Percentiles rank a stretch among this genome's conserved stretches.
Evolutionary conservation across 352 stramenopile genomes (phyloP).

Genomic region (Blastocystis sp.): DNA sequence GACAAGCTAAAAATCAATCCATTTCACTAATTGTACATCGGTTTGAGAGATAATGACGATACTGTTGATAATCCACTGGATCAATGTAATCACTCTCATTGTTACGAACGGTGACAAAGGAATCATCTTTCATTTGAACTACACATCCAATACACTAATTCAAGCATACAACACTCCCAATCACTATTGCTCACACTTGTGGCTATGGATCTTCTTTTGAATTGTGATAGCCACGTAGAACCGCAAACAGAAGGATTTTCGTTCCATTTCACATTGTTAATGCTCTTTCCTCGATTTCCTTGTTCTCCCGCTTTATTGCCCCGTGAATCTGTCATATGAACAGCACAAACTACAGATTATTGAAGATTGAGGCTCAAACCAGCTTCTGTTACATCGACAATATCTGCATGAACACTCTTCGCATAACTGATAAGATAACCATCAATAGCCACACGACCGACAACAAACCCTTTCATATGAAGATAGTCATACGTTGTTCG

Average conservation of each 20-base stretch:
- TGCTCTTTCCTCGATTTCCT: slow-evolving; percentile 6
- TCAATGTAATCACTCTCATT: slow-evolving; percentile 4
- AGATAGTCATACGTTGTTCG: not conserved
- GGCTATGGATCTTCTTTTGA: slow-evolving; percentile 37
- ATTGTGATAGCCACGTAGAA: not conserved
- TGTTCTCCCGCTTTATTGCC: slow-evolving; percentile 41
- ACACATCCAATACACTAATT: not conserved
- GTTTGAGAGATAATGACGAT: not conserved
- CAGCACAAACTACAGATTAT: not conserved
- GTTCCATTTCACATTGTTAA: slow-evolving; percentile 60
- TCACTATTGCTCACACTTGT: slow-evolving; percentile 47
- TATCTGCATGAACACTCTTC: not conserved
- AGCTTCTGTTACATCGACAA: slow-evolving; percentile 13
- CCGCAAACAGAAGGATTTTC: slow-evolving; percentile 23
- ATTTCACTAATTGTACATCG: not conserved
- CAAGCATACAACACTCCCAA: not conserved
- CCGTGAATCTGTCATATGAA: slow-evolving; percentile 44
- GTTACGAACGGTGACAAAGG: not conserved
- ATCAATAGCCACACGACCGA: slow-evolving; percentile 19
- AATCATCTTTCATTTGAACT: not conserved
- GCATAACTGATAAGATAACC: slow-evolving; percentile 46
- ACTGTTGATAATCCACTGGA: not conserved
- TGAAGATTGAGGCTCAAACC: not conserved
- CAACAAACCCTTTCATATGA: slow-evolving; percentile 41
- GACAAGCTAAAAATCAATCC: slow-evolving; percentile 7